Base-by-base conservation (phyloP, 148 eudicot species). In the Mesembryanthemum crystallinum region DNA sequence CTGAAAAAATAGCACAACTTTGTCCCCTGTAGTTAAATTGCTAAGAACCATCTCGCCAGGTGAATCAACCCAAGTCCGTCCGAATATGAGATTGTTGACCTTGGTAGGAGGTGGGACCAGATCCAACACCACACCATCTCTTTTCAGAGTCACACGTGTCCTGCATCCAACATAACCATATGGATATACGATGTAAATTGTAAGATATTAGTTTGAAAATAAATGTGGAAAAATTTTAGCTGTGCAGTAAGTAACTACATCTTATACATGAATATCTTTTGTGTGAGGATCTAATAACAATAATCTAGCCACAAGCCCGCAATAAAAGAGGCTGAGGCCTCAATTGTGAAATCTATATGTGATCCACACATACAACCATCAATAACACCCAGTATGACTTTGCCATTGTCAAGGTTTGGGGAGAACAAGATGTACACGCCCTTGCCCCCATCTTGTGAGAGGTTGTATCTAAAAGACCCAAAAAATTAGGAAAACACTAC, bases 61-160 rank as follows among this genome's bases (percentile, higher is more conserved):
- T 58, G 93, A 89, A 85, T 95, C 98, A 29, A 95, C 90, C 98
- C 98, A 95, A 52, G 98, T 95, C 64, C 97, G 89, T 66, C 98
- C 97, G 81, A 95, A 95, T 28, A 95, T 95, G 32, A 95, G 81
- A 80, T 95, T 95, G 81, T 90, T 89, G 78, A 90, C 94, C 80
- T 92, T 95, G 0, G 97, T 85, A 28, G 96, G 99, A 71, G 97
- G 99, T n/a, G 99, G 99, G 20, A 95, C 99, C 87, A 95, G 82
- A 79, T 95, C 97, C 29, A 95, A 80, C 42, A 90, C 90, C 24
- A 92, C 94, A 69, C 94, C 91, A 76, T 85, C 92, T 76, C 79
- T 87, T 77, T 92, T 95, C 28, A 95, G 87, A 35, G 85, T 88
- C 57, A 95, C 88, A 74, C 88, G 87, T 32, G 97, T 90, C 76